A percentile compares a stretch with the other conserved stretches of the same genome.
These are phyloP conservation scores for Stagonosporopsis vannaccii DNA, from an alignment of 2,329 filamentous ascomycete genomes.

Conservation along the genomic window DNA sequence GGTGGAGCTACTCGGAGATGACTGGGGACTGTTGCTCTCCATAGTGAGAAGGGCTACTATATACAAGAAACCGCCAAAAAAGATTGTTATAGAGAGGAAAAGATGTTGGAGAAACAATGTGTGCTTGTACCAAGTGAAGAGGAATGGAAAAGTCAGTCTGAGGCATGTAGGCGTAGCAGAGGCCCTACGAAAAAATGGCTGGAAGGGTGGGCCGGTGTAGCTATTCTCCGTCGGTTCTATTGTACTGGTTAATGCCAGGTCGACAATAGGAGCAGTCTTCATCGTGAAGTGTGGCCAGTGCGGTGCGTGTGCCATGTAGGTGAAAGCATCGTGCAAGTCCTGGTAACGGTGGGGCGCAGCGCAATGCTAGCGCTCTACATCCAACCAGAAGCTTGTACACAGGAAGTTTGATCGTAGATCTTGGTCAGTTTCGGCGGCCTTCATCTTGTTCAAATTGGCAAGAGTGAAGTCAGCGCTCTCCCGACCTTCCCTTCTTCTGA, in stretches of 20 bases:
- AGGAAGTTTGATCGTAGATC: no score
- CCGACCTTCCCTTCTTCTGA: no score
- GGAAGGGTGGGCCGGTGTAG: not conserved
- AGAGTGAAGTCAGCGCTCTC: no score
- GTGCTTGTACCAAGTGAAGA: no score
- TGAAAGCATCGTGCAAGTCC: slow-evolving; percentile 1
- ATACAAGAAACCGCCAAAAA: not conserved
- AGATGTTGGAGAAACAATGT: not conserved
- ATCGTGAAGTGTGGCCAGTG: not conserved
- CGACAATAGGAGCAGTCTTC: not conserved
- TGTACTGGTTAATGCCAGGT: not conserved
- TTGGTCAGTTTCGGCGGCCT: no score
- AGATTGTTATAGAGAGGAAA: not conserved
- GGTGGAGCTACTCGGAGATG: not conserved
- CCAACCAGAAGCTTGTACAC: no score
- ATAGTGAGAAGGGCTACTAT: not conserved
- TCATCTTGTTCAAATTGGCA: no score
- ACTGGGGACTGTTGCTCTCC: not conserved
- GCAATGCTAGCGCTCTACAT: no score
- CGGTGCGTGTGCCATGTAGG: not conserved
- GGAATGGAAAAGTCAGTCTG: not conserved
- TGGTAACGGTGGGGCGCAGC: not conserved
- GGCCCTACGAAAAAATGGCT: slow-evolving; percentile 1
- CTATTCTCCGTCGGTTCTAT: not conserved
- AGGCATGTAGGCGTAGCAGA: no score